Conservation (phyloP, 164 flowering plant genomes). For the Chimonanthus praecox region DNA sequence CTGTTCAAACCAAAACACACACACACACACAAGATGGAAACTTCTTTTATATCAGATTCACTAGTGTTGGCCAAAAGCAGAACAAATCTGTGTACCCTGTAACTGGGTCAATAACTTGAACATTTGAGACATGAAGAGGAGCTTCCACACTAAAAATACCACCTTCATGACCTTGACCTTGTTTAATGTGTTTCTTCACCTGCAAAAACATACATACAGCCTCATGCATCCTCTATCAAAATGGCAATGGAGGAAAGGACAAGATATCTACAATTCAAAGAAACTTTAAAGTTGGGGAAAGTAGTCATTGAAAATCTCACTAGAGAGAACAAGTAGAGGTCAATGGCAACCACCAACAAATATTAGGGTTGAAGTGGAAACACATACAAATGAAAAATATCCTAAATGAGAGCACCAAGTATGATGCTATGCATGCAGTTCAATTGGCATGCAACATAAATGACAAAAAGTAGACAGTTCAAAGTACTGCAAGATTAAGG, state of each 20-base stretch:
- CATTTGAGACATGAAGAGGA: conserved; percentile 94
- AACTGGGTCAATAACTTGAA: conserved; percentile 80
- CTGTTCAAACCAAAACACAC: background rate
- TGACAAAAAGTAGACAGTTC: background rate
- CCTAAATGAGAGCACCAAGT: background rate
- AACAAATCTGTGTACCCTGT: conserved; percentile 49
- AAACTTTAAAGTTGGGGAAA: background rate
- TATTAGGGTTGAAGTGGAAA: background rate
- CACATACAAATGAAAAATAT: too few relatives aligned
- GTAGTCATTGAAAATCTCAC: background rate
- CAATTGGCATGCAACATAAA: background rate
- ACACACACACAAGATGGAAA: background rate
- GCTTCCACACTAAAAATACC: conserved; percentile 97
- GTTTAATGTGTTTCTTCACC: conserved; percentile 93
- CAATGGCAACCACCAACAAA: background rate
- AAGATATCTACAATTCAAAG: conserved; percentile 4
- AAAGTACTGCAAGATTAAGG: background rate
- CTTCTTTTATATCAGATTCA: background rate
- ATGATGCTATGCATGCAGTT: background rate
- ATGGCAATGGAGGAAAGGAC: background rate
- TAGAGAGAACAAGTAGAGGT: background rate
- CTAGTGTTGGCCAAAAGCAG: background rate
- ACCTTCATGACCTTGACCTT: conserved; percentile 94
- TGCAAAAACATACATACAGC: conserved; percentile 21
- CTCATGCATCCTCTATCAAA: too few relatives aligned